These are phyloP conservation scores for Alternaria triticimaculans DNA, from an alignment of 2,329 filamentous ascomycete genomes.

Conservation along the genomic window DNA sequence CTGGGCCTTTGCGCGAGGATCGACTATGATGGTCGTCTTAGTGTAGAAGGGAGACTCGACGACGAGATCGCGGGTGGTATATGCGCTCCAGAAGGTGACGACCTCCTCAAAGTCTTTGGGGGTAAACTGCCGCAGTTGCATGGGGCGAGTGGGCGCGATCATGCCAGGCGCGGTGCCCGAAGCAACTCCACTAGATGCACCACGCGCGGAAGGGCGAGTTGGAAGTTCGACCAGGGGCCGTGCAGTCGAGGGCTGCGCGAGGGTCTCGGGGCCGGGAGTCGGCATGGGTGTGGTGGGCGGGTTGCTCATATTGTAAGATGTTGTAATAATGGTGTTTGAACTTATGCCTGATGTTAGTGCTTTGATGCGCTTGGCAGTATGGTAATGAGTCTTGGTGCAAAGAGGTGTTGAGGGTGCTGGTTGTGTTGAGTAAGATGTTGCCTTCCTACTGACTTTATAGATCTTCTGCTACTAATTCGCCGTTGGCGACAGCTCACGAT, in stretches of 20 bases:
- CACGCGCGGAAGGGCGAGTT: not conserved
- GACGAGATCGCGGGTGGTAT: not conserved
- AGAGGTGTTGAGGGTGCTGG: not conserved
- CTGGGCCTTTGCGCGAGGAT: not conserved
- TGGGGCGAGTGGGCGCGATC: not conserved
- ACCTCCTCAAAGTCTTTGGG: not conserved
- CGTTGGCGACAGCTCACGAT: not conserved
- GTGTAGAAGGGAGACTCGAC: not conserved
- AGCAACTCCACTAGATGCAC: not conserved
- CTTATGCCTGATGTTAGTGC: rapidly evolving
- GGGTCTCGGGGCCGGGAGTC: not conserved
- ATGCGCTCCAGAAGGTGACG: not conserved
- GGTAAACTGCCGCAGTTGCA: not conserved
- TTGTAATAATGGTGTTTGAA: not conserved
- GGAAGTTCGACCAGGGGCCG: not conserved
- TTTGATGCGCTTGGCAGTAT: not conserved
- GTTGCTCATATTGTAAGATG: not conserved
- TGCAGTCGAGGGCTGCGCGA: not conserved
- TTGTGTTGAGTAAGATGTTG: not conserved
- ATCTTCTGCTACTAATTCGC: not conserved
- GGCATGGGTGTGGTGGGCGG: not conserved
- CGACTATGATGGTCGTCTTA: not conserved
- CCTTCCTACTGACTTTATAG: not conserved
- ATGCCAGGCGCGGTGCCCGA: not conserved
- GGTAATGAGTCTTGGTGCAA: not conserved